Conservation (phyloP, 495 filamentous ascomycete species). For the Trichoderma virens region DNA sequence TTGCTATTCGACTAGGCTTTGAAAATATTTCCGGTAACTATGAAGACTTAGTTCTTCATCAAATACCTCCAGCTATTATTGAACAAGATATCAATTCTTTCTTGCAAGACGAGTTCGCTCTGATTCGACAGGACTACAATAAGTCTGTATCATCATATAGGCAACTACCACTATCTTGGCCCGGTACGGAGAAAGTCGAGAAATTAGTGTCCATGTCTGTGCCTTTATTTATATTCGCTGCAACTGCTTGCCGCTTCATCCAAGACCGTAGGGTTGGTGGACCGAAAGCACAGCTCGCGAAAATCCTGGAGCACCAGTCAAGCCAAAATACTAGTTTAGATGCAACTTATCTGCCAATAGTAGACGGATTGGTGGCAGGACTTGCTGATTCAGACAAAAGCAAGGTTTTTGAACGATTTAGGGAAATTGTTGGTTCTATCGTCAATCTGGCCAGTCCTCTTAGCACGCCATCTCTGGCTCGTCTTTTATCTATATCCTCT, state of each 20-base stretch:
- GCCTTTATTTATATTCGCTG: slow-evolving; percentile 38
- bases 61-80: slow-evolving; percentile 22
- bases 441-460: slow-evolving; percentile 18
- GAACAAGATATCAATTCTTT: slow-evolving; percentile 30
- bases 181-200: slow-evolving; percentile 22
- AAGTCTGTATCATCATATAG: background rate
- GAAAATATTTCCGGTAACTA: slow-evolving; percentile 19
- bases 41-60: slow-evolving; percentile 25
- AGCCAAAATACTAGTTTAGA: slow-evolving; percentile 22
- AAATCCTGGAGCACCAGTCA: slow-evolving; percentile 21
- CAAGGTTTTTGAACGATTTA: background rate
- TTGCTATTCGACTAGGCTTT: slow-evolving; percentile 32
- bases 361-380: slow-evolving; percentile 20
- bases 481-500: slow-evolving; percentile 11
- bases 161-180: slow-evolving; percentile 29
- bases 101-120: slow-evolving; percentile 18
- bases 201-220: slow-evolving; percentile 27
- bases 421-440: slow-evolving; percentile 24
- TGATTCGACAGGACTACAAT: slow-evolving; percentile 21
- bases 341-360: slow-evolving; percentile 26
- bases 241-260: slow-evolving; percentile 36
- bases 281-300: slow-evolving; percentile 17
- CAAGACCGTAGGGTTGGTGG: slow-evolving; percentile 13
- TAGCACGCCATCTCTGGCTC: slow-evolving; percentile 12
- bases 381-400: slow-evolving; percentile 11